Conservation (phyloP, 495 filamentous ascomycete species). For the Penicillium steckii region DNA sequence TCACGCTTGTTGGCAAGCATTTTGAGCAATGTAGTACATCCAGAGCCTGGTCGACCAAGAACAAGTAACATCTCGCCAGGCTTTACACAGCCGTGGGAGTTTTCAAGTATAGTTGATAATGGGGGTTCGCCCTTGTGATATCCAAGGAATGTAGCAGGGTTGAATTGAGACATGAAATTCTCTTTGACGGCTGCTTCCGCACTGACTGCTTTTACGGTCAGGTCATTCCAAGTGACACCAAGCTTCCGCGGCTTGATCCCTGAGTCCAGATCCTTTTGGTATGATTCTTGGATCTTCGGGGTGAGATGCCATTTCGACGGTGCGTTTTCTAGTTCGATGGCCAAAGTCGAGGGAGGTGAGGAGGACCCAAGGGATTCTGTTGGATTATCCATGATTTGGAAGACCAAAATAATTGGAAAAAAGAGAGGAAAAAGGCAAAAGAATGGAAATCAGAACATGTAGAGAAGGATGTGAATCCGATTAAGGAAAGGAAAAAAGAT, state of each 20-base stretch:
- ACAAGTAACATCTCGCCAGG: conserved; percentile 51
- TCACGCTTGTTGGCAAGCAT: conserved; percentile 63
- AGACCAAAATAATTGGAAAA: no score
- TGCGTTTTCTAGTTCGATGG: no score
- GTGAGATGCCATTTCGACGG: no score
- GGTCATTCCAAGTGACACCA: conserved; percentile 56
- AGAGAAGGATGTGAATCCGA: no score
- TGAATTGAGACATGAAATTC: conserved; percentile 56
- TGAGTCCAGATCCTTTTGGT: conserved; percentile 44
- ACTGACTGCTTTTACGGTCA: conserved; percentile 41
- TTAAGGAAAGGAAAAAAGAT: no score
- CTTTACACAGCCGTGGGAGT: conserved; percentile 52
- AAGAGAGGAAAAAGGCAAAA: no score
- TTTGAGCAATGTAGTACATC: conserved; percentile 56
- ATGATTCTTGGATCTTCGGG: conserved; percentile 41
- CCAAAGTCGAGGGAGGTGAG: no score
- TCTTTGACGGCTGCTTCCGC: conserved; percentile 49
- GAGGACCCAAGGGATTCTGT: no score
- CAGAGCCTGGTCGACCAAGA: conserved; percentile 44
- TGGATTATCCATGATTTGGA: no score
- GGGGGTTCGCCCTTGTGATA: conserved; percentile 33
- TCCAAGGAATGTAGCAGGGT: conserved; percentile 40
- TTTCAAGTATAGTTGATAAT: conserved; percentile 34
- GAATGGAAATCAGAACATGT: no score
- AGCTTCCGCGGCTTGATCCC: conserved; percentile 47